A percentile compares a stretch with the other conserved stretches of the same genome.
Conservation (phyloP, 257 asterid species). For the Paraleonurus japonicus region DNA sequence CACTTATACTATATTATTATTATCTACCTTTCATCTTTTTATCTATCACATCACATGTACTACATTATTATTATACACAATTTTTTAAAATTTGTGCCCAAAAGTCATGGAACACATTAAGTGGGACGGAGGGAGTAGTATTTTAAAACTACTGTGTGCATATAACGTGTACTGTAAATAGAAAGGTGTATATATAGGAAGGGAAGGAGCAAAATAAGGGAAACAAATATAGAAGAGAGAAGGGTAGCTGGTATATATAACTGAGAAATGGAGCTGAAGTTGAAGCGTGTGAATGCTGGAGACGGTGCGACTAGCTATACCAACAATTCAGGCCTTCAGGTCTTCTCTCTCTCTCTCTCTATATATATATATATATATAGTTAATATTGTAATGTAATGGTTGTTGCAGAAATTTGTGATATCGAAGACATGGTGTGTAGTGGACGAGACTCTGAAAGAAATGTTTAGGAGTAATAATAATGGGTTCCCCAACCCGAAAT, state of each 20-base stretch:
- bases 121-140: too few species aligned
- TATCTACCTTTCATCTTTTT: too few species aligned
- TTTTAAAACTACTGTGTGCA: too few species aligned
- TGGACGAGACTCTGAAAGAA: background rate
- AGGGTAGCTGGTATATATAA: background rate
- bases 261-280: background rate
- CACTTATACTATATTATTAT: too few species aligned
- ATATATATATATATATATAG: too few species aligned
- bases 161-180: too few species aligned
- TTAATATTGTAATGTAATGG: too few species aligned
- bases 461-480: background rate
- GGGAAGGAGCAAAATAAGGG: background rate
- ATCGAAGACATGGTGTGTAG: background rate
- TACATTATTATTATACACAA: too few species aligned
- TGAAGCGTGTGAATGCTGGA: slow-evolving; percentile 30
- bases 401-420: background rate
- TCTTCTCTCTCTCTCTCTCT: background rate
- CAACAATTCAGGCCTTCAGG: slow-evolving; percentile 36
- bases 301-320: slow-evolving; percentile 38
- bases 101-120: too few species aligned
- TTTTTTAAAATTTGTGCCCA: too few species aligned
- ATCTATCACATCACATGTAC: too few species aligned
- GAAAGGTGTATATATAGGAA: too few species aligned
- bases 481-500: background rate
- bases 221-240: background rate